Base-by-base conservation (phyloP, 805 yeast genomes). In the Kodamaea fukazawae region DNA sequence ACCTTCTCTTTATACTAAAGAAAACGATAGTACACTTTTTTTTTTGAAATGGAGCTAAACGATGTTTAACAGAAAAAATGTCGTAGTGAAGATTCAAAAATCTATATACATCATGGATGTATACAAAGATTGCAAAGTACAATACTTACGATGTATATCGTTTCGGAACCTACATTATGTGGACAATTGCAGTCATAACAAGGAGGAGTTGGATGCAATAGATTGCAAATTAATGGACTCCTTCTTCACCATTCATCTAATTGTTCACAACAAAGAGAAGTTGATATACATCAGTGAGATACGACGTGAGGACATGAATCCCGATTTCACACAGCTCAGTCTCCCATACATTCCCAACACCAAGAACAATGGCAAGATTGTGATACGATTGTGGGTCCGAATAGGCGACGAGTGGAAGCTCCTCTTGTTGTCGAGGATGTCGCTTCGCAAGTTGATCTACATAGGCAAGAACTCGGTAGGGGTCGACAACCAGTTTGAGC, bases 251-350 rank as follows among this genome's bases (percentile, higher is more conserved):
- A 18, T 65, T 9, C 62, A 60, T 38, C 35, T 48, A 7, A 36
- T 34, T 4, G 49, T 34, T 9, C 43, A 30, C 11, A 26, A 44
- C 11, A 29, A 32, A 12, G 48, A 47, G 11, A 32, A 41, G 23
- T 46, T 62, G 34, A 35, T 64, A 3, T 64, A 63, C 41, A 52
- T 67, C 20, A 65, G 70, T 42, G 72, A 66, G 42, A 49, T 60
- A 4, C 42, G 53, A 1, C 23, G 29, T 4, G 37, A 41, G 11
- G 48, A 45, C 38, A 37, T 51, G 50, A 49, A 48, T 30, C 67
- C 67, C 9, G 46, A 51, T 29, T 67, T 63, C 38, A 53, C 55
- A n/a, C 49, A 46, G 7, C 38, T 65, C 3, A 36, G 54, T 9
- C 32, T 67, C 4, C 70, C 70, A 1, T 36, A 31, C 34, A 11